Conservation (phyloP, 306 rosid species). For the Casuarina equisetifolia region DNA sequence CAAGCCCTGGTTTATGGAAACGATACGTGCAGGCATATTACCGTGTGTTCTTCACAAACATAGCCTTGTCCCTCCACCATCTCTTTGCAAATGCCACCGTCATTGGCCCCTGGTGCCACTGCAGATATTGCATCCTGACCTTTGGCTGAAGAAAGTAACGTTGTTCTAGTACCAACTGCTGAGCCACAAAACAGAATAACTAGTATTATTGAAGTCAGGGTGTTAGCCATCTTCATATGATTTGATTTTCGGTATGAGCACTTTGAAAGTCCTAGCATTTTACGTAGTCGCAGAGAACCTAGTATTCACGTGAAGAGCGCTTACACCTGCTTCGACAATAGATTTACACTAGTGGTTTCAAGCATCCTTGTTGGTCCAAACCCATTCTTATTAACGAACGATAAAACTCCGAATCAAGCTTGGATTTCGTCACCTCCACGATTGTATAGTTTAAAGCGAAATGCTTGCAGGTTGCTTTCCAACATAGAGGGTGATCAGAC, state of each 20-base stretch:
- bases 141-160: neutral
- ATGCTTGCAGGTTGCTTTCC: slow-evolving; percentile 18
- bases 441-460: slow-evolving; percentile 21
- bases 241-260: slow-evolving; percentile 1
- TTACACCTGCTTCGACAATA: slow-evolving; percentile 11
- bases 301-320: slow-evolving; percentile 22
- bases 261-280: neutral
- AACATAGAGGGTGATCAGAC: slow-evolving; percentile 16
- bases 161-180: slow-evolving; percentile 24
- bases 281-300: slow-evolving; percentile 20
- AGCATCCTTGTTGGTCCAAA: slow-evolving; percentile 30
- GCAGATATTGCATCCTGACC: slow-evolving; percentile 12
- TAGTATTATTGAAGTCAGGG: slow-evolving; percentile 24
- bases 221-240: slow-evolving; percentile 37
- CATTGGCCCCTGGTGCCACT: slow-evolving; percentile 5
- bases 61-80: slow-evolving; percentile 61
- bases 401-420: neutral
- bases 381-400: neutral
- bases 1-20: slow-evolving; percentile 24
- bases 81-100: slow-evolving; percentile 64
- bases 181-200: slow-evolving; percentile 22
- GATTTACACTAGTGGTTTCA: slow-evolving; percentile 14
- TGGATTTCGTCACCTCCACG: slow-evolving; percentile 25
- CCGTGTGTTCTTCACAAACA: slow-evolving; percentile 64
- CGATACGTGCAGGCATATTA: slow-evolving; percentile 18